phyloP scores from a whole-genome alignment of 306 rosid species.

The Canavalia gladiata region DNA sequence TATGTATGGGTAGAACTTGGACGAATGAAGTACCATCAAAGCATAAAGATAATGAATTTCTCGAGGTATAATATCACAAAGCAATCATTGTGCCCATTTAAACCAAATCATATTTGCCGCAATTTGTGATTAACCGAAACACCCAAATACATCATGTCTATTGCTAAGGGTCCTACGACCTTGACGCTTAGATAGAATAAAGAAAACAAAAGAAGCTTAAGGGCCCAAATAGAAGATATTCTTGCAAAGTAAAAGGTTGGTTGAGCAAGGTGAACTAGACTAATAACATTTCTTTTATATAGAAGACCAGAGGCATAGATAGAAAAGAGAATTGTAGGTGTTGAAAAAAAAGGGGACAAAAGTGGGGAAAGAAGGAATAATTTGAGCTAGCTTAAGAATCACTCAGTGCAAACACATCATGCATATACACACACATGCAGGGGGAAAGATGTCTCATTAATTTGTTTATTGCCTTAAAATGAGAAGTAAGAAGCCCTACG shows the following conservation, averaged over 20 bases:
- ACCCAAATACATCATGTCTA: constrained; percentile 11
- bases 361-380: constrained; percentile 45
- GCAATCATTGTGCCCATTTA: constrained; percentile 42
- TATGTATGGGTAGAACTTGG: constrained; percentile 22
- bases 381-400: constrained; percentile 45
- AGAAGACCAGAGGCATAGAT: constrained; percentile 30
- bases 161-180: constrained; percentile 42
- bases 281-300: not conserved
- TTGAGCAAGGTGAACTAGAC: constrained; percentile 35
- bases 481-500: constrained; percentile 5
- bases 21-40: constrained; percentile 24
- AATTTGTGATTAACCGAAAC: constrained; percentile 41
- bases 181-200: constrained; percentile 39
- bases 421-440: constrained; percentile 28
- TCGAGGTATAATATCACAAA: constrained; percentile 41
- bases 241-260: constrained; percentile 30
- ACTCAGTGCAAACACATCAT: constrained; percentile 39
- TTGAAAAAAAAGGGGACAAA: constrained; percentile 46
- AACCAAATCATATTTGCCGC: constrained; percentile 40
- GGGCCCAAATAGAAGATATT: constrained; percentile 36
- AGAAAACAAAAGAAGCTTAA: constrained; percentile 42
- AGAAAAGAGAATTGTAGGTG: constrained; percentile 39
- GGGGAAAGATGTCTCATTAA: not conserved
- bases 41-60: not conserved
- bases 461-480: constrained; percentile 21